Evolutionary conservation across 805 yeast genomes (phyloP).

Genomic region (Candida schatavii): DNA sequence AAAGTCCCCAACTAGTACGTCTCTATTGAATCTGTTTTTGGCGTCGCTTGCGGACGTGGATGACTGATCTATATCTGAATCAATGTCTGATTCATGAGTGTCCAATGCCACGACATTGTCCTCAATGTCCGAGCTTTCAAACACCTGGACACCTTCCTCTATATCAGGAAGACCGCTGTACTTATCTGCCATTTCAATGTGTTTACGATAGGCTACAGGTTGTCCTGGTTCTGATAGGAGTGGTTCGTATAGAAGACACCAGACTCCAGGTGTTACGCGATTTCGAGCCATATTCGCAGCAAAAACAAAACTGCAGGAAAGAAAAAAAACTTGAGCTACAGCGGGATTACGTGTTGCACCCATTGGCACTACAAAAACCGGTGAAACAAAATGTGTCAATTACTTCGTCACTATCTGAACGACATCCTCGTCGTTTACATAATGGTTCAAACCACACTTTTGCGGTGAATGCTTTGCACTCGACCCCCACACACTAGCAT

Average conservation of each 20-base stretch:
- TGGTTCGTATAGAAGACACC: no score
- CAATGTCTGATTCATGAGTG: conserved; percentile 6
- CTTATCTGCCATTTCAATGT: conserved; percentile 9
- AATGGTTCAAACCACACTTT: conserved; percentile 86
- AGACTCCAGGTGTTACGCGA: no score
- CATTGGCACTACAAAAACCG: no score
- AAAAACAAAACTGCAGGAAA: no score
- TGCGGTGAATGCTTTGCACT: conserved; percentile 95
- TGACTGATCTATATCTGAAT: conserved; percentile 14
- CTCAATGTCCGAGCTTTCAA: conserved; percentile 46
- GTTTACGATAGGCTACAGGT: no score
- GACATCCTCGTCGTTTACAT: conserved; percentile 89
- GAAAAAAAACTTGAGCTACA: no score
- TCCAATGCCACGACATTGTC: conserved; percentile 4
- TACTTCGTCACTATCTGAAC: conserved; percentile 86
- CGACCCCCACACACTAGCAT: conserved; percentile 96
- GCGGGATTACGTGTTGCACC: no score
- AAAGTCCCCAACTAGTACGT: conserved; percentile 17
- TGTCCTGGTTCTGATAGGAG: no score
- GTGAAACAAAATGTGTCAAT: no score
- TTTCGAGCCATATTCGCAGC: no score
- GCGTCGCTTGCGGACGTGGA: conserved; percentile 14
- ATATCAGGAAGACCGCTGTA: conserved; percentile 15
- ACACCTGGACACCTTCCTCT: conserved; percentile 26
- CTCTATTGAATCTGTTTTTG: conserved; percentile 21